Evolutionary conservation across 768 basidiomycete genomes (phyloP).

Genomic region (Trametes sanguinea): DNA sequence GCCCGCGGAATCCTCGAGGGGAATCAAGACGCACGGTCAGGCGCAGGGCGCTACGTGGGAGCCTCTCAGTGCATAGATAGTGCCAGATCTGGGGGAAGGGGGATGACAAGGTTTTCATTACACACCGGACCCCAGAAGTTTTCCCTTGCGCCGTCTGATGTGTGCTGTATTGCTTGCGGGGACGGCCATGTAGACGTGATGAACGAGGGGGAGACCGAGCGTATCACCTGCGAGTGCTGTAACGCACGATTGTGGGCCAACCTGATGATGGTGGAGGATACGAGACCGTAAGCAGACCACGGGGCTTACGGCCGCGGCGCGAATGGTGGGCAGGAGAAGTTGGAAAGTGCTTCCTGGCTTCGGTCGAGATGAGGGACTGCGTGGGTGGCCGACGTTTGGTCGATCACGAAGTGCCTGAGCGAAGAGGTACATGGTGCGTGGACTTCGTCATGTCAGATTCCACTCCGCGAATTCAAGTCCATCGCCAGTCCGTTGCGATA

Average conservation of each 20-base stretch:
- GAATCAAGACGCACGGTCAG: constrained; percentile 1
- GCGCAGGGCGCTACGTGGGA: constrained; percentile 10
- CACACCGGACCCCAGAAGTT: constrained; percentile 24
- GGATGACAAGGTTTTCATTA: constrained; percentile 23
- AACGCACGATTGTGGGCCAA: background rate
- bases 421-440: constrained; percentile 1
- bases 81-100: constrained; percentile 1
- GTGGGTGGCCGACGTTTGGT: constrained; percentile 9
- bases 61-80: background rate
- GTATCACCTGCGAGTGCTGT: background rate
- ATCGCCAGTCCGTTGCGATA: background rate
- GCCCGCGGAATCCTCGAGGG: constrained; percentile 22
- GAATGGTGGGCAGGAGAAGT: background rate
- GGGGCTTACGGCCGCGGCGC: constrained; percentile 10
- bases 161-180: constrained; percentile 13
- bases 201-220: background rate
- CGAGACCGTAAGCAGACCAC: background rate
- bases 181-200: constrained; percentile 2
- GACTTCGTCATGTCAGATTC: constrained; percentile 2
- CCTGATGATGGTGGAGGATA: background rate
- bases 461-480: constrained; percentile 14
- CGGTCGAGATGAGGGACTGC: constrained; percentile 9
- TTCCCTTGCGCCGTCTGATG: constrained; percentile 14
- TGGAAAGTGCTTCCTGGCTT: constrained; percentile 7
- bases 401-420: constrained; percentile 18